Evolutionary conservation across 441 rosid genomes (phyloP).

Genomic region (Melastoma candidum): DNA sequence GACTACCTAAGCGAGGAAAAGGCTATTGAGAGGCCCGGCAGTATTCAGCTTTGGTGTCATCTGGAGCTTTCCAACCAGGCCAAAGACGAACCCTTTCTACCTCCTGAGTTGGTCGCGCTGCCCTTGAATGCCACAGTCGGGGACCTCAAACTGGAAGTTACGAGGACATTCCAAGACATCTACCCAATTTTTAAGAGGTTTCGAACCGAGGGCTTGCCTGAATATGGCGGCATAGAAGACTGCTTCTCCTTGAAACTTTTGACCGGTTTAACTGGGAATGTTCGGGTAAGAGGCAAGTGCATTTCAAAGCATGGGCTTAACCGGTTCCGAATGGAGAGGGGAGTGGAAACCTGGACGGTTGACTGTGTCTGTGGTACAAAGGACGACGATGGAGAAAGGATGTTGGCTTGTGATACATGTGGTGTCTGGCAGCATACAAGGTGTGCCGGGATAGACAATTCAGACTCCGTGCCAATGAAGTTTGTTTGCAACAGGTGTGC

Average conservation of each 20-base stretch:
- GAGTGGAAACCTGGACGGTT: slow-evolving; percentile 51
- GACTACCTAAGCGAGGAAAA: slow-evolving; percentile 21
- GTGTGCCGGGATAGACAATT: slow-evolving; percentile 51
- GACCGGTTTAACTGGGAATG: slow-evolving; percentile 31
- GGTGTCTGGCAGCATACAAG: slow-evolving; percentile 69
- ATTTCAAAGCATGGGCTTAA: slow-evolving; percentile 35
- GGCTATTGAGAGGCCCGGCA: slow-evolving; percentile 16
- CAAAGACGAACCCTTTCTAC: slow-evolving; percentile 34
- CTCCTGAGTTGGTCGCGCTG: slow-evolving; percentile 43
- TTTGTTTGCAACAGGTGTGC: slow-evolving; percentile 36
- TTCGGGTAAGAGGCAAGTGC: slow-evolving; percentile 36
- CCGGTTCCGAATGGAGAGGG: slow-evolving; percentile 57
- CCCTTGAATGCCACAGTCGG: slow-evolving; percentile 40
- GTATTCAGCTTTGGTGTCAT: slow-evolving; percentile 36
- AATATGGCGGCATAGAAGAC: slow-evolving; percentile 36
- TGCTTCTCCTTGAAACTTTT: slow-evolving; percentile 35
- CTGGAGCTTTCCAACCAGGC: slow-evolving; percentile 41
- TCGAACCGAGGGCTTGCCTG: slow-evolving; percentile 36
- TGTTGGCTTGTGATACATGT: slow-evolving; percentile 63
- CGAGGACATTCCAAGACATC: slow-evolving; percentile 47
- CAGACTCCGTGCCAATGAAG: slow-evolving; percentile 30
- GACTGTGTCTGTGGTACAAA: slow-evolving; percentile 62
- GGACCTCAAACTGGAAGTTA: slow-evolving; percentile 46
- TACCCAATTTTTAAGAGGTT: slow-evolving; percentile 57
- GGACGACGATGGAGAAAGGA: slow-evolving; percentile 76